Evolutionary conservation across 2,329 filamentous ascomycete species (phyloP).

Genomic region (Hypoxylon sp.): DNA sequence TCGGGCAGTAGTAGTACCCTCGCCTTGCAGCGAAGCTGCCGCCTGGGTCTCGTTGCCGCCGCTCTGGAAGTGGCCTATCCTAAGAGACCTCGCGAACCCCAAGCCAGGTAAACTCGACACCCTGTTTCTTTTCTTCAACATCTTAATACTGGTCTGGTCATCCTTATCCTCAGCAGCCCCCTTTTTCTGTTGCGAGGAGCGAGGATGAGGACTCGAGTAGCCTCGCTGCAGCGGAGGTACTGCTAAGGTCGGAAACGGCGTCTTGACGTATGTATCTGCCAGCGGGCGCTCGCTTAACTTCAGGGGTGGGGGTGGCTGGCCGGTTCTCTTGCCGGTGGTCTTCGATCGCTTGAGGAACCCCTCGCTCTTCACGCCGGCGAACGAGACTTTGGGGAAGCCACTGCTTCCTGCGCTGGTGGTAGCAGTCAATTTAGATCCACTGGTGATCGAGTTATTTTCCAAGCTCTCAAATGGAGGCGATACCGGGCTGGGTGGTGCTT

Average conservation of each 20-base stretch:
- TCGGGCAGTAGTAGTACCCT: conserved; percentile 5
- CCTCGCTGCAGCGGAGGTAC: neutral
- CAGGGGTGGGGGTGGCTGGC: conserved; percentile 46
- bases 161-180: conserved; percentile 3
- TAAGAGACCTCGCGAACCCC: conserved; percentile 25
- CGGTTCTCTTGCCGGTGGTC: conserved; percentile 21
- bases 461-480: neutral
- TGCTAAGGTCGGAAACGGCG: conserved; percentile 42
- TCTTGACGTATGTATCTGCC: conserved; percentile 45
- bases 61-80: conserved; percentile 19
- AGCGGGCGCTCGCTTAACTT: conserved; percentile 44
- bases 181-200: neutral
- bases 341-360: conserved; percentile 41
- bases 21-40: neutral
- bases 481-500: neutral
- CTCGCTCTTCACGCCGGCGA: conserved; percentile 33
- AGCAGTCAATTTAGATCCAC: neutral
- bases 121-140: conserved; percentile 37
- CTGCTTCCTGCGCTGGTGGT: neutral
- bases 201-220: neutral
- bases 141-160: neutral
- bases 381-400: conserved; percentile 33
- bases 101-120: conserved; percentile 38
- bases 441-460: neutral
- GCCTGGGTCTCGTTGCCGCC: neutral